These are phyloP conservation scores for Paraconiothyrium brasiliense DNA, from an alignment of 2,329 filamentous ascomycete genomes.

Conservation along the genomic window DNA sequence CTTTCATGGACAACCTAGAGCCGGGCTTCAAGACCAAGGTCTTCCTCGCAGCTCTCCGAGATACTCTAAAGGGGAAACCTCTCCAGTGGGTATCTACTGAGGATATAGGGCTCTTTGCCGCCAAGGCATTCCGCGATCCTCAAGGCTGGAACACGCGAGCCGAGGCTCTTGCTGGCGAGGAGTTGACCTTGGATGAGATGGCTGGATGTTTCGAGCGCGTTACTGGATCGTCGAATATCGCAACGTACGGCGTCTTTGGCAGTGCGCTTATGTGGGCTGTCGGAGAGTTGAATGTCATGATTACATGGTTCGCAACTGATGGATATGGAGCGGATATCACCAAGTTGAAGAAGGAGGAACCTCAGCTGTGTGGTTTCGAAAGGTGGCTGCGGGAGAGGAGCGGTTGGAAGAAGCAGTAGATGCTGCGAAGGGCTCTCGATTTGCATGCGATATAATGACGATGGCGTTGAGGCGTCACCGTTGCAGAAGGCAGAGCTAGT, in stretches of 20 bases:
- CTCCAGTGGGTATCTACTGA: slow-evolving; percentile 52
- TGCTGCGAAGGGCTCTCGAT: background rate
- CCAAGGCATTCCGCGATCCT: slow-evolving; percentile 58
- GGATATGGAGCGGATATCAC: slow-evolving; percentile 60
- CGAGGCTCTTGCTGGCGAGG: slow-evolving; percentile 63
- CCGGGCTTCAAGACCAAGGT: slow-evolving; percentile 59
- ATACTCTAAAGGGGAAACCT: slow-evolving; percentile 53
- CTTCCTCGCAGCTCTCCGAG: slow-evolving; percentile 57
- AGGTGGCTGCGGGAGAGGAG: slow-evolving; percentile 61
- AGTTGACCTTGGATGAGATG: slow-evolving; percentile 59
- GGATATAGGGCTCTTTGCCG: slow-evolving; percentile 64
- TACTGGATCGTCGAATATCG: slow-evolving; percentile 56
- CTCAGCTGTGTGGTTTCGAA: slow-evolving; percentile 58
- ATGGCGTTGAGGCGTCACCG: background rate
- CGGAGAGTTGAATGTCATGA: slow-evolving; percentile 58
- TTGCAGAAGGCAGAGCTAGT: background rate
- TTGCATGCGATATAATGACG: background rate
- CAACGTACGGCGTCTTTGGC: slow-evolving; percentile 54
- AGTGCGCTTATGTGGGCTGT: slow-evolving; percentile 53
- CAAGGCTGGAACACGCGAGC: slow-evolving; percentile 56
- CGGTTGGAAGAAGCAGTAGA: slow-evolving; percentile 44
- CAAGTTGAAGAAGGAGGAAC: slow-evolving; percentile 54
- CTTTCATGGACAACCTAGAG: slow-evolving; percentile 69
- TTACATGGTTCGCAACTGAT: slow-evolving; percentile 60
- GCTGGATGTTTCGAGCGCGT: slow-evolving; percentile 57